phyloP scores from a whole-genome alignment of 306 rosid genomes.

The Quercus variabilis region DNA sequence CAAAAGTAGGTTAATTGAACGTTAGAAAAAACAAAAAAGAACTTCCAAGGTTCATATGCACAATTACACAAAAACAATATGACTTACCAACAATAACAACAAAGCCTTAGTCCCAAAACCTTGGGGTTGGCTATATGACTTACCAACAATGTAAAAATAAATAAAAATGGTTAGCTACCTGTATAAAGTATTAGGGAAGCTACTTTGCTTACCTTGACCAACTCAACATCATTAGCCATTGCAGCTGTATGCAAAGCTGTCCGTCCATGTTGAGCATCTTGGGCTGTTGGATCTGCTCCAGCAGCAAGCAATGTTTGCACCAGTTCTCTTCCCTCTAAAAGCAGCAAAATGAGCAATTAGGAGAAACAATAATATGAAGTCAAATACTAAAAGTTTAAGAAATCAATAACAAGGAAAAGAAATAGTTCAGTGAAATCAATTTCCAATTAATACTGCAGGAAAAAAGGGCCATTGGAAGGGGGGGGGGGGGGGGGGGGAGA shows the following conservation, averaged over 20 bases:
- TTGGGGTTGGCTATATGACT: not conserved
- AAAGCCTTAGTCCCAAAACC: too few relatives aligned
- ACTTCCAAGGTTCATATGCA: not conserved
- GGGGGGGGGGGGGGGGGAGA: too few relatives aligned
- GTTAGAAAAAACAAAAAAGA: not conserved
- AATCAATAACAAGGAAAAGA: not conserved
- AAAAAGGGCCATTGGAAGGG: too few relatives aligned
- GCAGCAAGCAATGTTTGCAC: constrained; percentile 84
- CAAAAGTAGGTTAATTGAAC: not conserved
- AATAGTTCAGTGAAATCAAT: not conserved
- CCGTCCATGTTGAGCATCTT: constrained; percentile 87
- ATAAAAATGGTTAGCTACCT: constrained; percentile 11
- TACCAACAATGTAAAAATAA: not conserved
- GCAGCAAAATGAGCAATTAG: constrained; percentile 12
- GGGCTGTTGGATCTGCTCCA: constrained; percentile 90
- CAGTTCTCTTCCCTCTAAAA: constrained; percentile 88
- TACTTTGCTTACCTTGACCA: constrained; percentile 65
- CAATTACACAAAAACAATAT: not conserved
- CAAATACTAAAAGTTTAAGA: not conserved
- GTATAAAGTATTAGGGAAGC: constrained; percentile 13
- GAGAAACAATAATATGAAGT: not conserved
- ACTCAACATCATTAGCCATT: constrained; percentile 81
- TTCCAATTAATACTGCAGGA: not conserved
- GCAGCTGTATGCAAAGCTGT: constrained; percentile 95
- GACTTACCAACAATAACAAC: constrained; percentile 4